Evolutionary conservation across 2,329 filamentous ascomycete species (phyloP), one percentile per base, ranked within the genome.

Genomic region (Tolypocladium amazonense): DNA sequence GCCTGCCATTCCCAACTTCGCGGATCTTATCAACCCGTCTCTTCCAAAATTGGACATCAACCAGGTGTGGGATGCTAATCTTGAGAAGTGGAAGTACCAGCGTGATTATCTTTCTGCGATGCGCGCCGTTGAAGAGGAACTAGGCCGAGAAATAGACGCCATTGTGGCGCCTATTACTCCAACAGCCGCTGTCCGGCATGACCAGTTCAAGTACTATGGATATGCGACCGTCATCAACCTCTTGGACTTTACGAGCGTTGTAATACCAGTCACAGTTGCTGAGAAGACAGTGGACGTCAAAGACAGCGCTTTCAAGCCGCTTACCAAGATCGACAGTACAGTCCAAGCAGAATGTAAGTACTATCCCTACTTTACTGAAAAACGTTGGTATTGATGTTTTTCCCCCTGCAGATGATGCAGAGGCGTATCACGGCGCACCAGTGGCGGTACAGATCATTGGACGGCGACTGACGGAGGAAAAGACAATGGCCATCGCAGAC

Each of bases 191-290:
- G 70, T 74, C 0, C 66, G 72, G 12, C 76, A 75, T 9, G 62
- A 66, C 3, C 67, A 70, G 59, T 76, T 72, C 63, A 69, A 66
- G 30, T 75, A 75, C 63, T 74, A 75, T 58, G 73, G 71, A 2
- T 77, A 76, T 56, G 65, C 70, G 4, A 65, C 61, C 1, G 71
- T 66, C 14, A 67, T 76, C 8, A 77, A 76, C 58, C 60, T 73
- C 25, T 65, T 77, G 1, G 75, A 77, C 54, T 73, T 72, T 43
- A 75, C 75, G 2, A 75, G 71, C 53, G 73, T 76, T 14, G 75
- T 76, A 1, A 71, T 80, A 7, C 78, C 78, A 0, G 74, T 80
- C 3, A 76, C 75, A 0, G 73, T 71, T 57, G 75, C 75, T 0
- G 73, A 78, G 60, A 73, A 75, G 63, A 61, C 61, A 2, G 47